Conservation (phyloP, 2,329 filamentous ascomycete species). For the Sarocladium strictum region DNA sequence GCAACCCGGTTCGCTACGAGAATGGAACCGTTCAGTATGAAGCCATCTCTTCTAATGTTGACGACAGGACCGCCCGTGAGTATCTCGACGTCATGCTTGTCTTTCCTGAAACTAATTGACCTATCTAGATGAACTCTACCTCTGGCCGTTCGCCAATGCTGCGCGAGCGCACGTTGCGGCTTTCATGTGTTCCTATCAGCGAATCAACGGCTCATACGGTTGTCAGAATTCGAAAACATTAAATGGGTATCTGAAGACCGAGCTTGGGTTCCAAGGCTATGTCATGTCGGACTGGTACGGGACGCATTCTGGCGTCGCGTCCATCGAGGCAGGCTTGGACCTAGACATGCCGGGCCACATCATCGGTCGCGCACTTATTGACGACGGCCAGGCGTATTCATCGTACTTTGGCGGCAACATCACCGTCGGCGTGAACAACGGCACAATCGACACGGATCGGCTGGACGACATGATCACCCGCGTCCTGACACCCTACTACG, state of each 20-base stretch:
- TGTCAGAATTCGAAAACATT: slow-evolving; percentile 30
- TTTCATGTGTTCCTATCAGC: slow-evolving; percentile 50
- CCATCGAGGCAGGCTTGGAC: slow-evolving; percentile 18
- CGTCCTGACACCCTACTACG: slow-evolving; percentile 49
- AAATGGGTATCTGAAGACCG: slow-evolving; percentile 28
- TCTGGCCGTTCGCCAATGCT: slow-evolving; percentile 29
- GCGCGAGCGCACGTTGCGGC: slow-evolving; percentile 24
- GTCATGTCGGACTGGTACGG: slow-evolving; percentile 38
- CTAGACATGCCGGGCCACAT: slow-evolving; percentile 27
- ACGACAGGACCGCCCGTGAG: slow-evolving; percentile 48
- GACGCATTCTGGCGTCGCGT: slow-evolving; percentile 21
- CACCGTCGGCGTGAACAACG: slow-evolving; percentile 40
- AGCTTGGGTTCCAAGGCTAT: slow-evolving; percentile 37
- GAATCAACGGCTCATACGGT: slow-evolving; percentile 34
- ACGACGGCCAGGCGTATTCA: background rate
- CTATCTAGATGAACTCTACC: slow-evolving; percentile 19
- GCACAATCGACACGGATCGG: slow-evolving; percentile 33
- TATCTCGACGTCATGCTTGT: slow-evolving; percentile 31
- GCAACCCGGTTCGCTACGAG: slow-evolving; percentile 18
- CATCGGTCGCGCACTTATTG: background rate
- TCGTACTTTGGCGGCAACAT: slow-evolving; percentile 41
- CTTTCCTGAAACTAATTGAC: background rate
- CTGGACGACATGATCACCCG: slow-evolving; percentile 43
- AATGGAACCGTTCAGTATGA: slow-evolving; percentile 21
- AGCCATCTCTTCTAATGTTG: slow-evolving; percentile 39